Conservation (phyloP, 2,329 filamentous ascomycete species). For the Lasiodiplodia theobromae region DNA sequence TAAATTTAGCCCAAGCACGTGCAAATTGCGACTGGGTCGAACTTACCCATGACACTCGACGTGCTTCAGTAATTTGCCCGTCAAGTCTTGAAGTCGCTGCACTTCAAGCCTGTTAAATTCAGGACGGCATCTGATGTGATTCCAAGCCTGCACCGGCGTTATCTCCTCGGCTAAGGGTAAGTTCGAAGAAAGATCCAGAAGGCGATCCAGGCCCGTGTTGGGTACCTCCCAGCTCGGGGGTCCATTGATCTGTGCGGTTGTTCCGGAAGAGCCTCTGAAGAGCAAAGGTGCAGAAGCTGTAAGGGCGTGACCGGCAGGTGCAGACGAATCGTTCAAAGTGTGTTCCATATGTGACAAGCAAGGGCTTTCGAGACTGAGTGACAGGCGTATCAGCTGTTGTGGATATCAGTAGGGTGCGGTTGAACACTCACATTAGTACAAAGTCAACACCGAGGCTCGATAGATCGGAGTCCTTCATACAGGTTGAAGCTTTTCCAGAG, state of each 20-base stretch:
- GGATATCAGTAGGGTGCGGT: too few species aligned
- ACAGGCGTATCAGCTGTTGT: not conserved
- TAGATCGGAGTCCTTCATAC: not conserved
- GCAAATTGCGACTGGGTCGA: not conserved
- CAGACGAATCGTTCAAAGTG: constrained; percentile 31
- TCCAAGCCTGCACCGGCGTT: constrained; percentile 49
- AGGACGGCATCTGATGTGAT: constrained; percentile 38
- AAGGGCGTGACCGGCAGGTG: constrained; percentile 41
- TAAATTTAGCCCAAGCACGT: not conserved
- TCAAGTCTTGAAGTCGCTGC: constrained; percentile 27
- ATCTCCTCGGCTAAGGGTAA: constrained; percentile 39
- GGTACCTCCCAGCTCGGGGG: constrained; percentile 34
- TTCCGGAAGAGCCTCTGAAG: constrained; percentile 32
- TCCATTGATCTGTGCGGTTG: constrained; percentile 31
- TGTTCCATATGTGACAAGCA: constrained; percentile 2
- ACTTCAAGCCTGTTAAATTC: constrained; percentile 36
- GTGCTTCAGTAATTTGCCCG: not conserved
- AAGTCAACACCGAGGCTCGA: not conserved
- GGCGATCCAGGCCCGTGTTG: constrained; percentile 34
- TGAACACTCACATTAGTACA: not conserved
- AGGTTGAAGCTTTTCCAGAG: not conserved
- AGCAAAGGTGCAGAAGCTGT: constrained; percentile 41
- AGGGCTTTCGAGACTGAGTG: not conserved
- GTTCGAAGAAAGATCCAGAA: constrained; percentile 35
- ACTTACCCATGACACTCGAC: constrained; percentile 6